Evolutionary conservation across 164 flowering plant species (phyloP).

Genomic region (Macadamia tetraphylla): DNA sequence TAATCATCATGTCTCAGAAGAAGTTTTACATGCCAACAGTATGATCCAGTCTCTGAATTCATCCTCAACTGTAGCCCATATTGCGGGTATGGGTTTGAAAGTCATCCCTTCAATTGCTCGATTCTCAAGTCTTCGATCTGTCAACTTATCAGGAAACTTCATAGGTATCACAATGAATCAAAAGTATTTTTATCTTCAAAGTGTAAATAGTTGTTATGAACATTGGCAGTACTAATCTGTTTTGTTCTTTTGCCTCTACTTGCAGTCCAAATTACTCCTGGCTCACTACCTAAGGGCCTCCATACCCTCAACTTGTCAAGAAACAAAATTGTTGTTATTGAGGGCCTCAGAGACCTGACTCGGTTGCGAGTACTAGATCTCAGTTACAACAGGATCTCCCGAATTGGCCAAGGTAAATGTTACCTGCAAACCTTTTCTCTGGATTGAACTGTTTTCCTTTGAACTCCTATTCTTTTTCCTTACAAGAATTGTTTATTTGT

Average conservation of each 20-base stretch:
- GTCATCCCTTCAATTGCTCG: slow-evolving; percentile 56
- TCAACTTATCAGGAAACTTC: slow-evolving; percentile 74
- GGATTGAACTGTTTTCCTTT: no score
- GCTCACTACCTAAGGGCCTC: slow-evolving; percentile 85
- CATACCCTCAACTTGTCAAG: slow-evolving; percentile 77
- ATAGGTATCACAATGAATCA: slow-evolving; percentile 43
- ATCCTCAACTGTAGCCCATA: slow-evolving; percentile 75
- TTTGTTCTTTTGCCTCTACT: slow-evolving; percentile 5
- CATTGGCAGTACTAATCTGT: slow-evolving; percentile 1
- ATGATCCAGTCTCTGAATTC: slow-evolving; percentile 70
- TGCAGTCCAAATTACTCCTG: slow-evolving; percentile 75
- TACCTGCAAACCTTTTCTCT: background rate
- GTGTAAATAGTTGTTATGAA: background rate
- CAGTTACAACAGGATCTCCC: slow-evolving; percentile 78
- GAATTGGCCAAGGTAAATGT: slow-evolving; percentile 77
- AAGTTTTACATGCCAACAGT: slow-evolving; percentile 59
- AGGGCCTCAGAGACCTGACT: slow-evolving; percentile 83
- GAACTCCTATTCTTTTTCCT: background rate
- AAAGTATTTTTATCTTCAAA: slow-evolving; percentile 6
- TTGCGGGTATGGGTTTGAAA: slow-evolving; percentile 63
- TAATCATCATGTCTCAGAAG: slow-evolving; percentile 39
- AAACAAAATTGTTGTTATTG: slow-evolving; percentile 78
- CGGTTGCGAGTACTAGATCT: slow-evolving; percentile 76
- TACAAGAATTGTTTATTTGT: background rate
- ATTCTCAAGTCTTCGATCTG: slow-evolving; percentile 64